A percentile compares a stretch with the other conserved stretches of the same genome.
These are phyloP conservation scores for Crithidia acanthocephali DNA, from an alignment of 208 protist species.

Conservation along the genomic window DNA sequence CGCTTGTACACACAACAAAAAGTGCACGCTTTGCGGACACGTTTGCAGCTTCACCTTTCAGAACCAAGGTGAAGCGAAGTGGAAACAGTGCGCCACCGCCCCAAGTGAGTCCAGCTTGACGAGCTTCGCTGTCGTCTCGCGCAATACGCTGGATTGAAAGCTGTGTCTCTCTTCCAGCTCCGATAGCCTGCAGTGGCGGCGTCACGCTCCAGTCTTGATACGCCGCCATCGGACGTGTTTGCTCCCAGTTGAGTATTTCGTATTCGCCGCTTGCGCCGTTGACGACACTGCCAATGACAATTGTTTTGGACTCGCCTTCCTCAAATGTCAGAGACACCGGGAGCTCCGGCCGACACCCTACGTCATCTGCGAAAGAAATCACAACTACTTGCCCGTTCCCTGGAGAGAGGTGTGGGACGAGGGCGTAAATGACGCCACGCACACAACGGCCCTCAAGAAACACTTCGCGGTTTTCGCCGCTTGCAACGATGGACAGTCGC, in stretches of 20 bases:
- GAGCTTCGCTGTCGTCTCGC: not conserved
- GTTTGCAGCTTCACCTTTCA: slow-evolving; percentile 28
- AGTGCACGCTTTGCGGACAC: slow-evolving; percentile 1
- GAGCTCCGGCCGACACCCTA: slow-evolving; percentile 27
- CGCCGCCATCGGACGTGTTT: slow-evolving; percentile 23
- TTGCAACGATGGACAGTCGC: slow-evolving; percentile 26
- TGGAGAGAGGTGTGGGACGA: slow-evolving; percentile 17
- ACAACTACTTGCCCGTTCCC: slow-evolving; percentile 8
- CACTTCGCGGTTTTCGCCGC: slow-evolving; percentile 28
- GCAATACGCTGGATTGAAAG: slow-evolving; percentile 16
- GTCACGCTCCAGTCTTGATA: slow-evolving; percentile 19
- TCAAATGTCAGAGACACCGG: slow-evolving; percentile 27
- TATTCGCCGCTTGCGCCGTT: slow-evolving; percentile 28
- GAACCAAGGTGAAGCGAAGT: slow-evolving; percentile 27
- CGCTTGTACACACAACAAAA: slow-evolving; percentile 32
- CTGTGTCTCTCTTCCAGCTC: slow-evolving; percentile 15
- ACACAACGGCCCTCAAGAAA: slow-evolving; percentile 30
- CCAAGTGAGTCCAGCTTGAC: not conserved
- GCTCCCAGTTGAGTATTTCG: slow-evolving; percentile 29
- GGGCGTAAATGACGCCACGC: slow-evolving; percentile 24
- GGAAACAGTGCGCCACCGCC: slow-evolving; percentile 20
- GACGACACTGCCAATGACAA: slow-evolving; percentile 27
- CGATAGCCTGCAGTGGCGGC: slow-evolving; percentile 12
- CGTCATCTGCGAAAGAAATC: slow-evolving; percentile 28
- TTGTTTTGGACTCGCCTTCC: slow-evolving; percentile 26